Evolutionary conservation across 1,284 basidiomycete species (phyloP).

Genomic region (Apiotrichum sp.): DNA sequence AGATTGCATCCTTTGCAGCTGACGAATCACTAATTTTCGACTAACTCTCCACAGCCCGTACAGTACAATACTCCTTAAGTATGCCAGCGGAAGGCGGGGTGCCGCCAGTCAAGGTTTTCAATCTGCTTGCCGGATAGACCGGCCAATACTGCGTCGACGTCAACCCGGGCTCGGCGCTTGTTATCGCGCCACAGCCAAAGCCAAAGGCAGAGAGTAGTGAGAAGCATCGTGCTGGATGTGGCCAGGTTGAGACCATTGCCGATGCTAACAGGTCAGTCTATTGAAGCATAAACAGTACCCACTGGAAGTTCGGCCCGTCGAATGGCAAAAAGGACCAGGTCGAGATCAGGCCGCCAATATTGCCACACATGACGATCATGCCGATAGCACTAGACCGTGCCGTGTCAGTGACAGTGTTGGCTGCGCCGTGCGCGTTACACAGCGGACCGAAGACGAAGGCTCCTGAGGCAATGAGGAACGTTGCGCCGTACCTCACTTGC

Average conservation of each 20-base stretch:
- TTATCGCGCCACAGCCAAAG: conserved; percentile 9
- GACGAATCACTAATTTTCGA: no score
- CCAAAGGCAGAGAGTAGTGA: conserved; percentile 1
- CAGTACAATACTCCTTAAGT: not conserved
- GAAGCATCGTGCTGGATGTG: conserved; percentile 6
- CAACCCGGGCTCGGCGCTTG: conserved; percentile 7
- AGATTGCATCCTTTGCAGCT: no score
- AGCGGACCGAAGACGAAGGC: conserved; percentile 14
- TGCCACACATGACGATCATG: conserved; percentile 10
- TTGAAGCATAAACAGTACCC: no score
- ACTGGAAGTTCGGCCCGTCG: conserved; percentile 8
- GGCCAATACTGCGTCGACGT: conserved; percentile 1
- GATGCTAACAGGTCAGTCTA: not conserved
- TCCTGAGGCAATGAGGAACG: conserved; percentile 10
- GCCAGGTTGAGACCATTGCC: conserved; percentile 20
- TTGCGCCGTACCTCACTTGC: conserved; percentile 11
- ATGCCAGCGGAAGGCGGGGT: conserved; percentile 14
- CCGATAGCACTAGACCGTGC: conserved; percentile 12
- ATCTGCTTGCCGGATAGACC: conserved; percentile 7
- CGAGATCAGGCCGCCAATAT: conserved; percentile 15
- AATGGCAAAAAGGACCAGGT: conserved; percentile 11
- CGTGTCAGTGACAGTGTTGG: conserved; percentile 13
- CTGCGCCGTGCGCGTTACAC: conserved; percentile 9
- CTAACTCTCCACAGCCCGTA: no score
- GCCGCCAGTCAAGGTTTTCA: conserved; percentile 14